Evolutionary conservation across 2,329 filamentous ascomycete genomes (phyloP).

Genomic region (Biscogniauxia sp.): DNA sequence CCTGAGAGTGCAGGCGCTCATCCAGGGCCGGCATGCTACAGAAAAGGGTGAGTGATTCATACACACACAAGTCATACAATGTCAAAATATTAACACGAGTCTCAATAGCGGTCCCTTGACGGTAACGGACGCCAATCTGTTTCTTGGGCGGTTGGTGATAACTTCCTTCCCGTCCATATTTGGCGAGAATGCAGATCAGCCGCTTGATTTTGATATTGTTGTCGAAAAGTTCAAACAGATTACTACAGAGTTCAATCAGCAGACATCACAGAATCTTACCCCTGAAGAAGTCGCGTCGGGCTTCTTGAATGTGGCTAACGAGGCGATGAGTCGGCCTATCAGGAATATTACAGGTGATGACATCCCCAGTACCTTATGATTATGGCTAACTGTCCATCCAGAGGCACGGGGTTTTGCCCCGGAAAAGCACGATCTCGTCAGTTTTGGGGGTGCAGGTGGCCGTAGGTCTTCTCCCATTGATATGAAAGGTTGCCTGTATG

Average conservation of each 20-base stretch:
- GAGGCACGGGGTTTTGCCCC: slow-evolving; percentile 4
- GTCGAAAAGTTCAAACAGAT: slow-evolving; percentile 41
- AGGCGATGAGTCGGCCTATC: slow-evolving; percentile 74
- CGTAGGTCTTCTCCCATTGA: slow-evolving; percentile 27
- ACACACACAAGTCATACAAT: not conserved
- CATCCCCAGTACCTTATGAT: not conserved
- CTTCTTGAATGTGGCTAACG: slow-evolving; percentile 73
- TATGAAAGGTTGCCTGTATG: not conserved
- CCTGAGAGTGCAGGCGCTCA: slow-evolving; percentile 72
- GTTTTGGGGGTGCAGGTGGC: slow-evolving; percentile 70
- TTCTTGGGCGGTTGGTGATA: slow-evolving; percentile 57
- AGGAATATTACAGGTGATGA: slow-evolving; percentile 37
- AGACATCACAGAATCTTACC: slow-evolving; percentile 28
- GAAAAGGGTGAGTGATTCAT: slow-evolving; percentile 48
- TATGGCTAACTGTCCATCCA: not conserved
- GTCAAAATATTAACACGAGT: not conserved
- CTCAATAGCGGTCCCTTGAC: slow-evolving; percentile 55
- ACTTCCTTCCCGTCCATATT: slow-evolving; percentile 74
- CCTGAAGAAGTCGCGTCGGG: slow-evolving; percentile 56
- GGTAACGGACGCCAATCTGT: slow-evolving; percentile 70
- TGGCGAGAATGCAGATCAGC: slow-evolving; percentile 63
- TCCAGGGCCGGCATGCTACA: slow-evolving; percentile 69
- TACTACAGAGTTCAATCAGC: slow-evolving; percentile 40
- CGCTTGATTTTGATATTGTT: slow-evolving; percentile 41
- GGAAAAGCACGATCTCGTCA: slow-evolving; percentile 30